phyloP scores from a whole-genome alignment of 768 basidiomycete genomes.

The Cystofilobasidium macerans region DNA sequence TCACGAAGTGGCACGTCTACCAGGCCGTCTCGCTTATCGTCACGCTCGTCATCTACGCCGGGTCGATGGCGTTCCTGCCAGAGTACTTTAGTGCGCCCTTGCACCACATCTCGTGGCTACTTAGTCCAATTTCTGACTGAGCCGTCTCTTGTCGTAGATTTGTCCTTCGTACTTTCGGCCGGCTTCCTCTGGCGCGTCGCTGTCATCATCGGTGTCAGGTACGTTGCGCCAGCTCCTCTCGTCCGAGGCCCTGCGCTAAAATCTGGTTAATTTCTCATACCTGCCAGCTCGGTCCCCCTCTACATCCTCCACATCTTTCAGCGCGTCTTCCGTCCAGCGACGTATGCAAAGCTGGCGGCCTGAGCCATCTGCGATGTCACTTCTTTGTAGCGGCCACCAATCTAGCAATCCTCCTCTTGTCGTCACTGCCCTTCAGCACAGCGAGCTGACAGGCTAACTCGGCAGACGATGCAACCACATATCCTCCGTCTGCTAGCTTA shows the following conservation, averaged over 20 bases:
- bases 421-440: background rate
- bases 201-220: conserved; percentile 71
- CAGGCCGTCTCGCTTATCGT: conserved; percentile 88
- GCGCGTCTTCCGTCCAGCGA: conserved; percentile 77
- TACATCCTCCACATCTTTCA: conserved; percentile 81
- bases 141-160: conserved; percentile 48
- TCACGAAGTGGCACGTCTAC: conserved; percentile 94
- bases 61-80: conserved; percentile 85
- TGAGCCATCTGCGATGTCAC: background rate
- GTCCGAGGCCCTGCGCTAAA: no score
- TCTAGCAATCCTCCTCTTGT: background rate
- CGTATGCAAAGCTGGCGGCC: conserved; percentile 66
- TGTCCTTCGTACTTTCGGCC: conserved; percentile 77
- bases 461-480: no score
- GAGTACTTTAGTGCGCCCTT: conserved; percentile 79
- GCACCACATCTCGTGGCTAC: background rate
- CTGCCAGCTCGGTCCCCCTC: conserved; percentile 66
- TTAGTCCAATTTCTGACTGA: conserved; percentile 22
- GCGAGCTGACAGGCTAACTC: no score
- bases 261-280: no score
- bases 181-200: conserved; percentile 90
- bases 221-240: background rate
- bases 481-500: no score
- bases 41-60: conserved; percentile 74
- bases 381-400: no score